Conservation (phyloP, 768 basidiomycete genomes). For the Collybia nuda region DNA sequence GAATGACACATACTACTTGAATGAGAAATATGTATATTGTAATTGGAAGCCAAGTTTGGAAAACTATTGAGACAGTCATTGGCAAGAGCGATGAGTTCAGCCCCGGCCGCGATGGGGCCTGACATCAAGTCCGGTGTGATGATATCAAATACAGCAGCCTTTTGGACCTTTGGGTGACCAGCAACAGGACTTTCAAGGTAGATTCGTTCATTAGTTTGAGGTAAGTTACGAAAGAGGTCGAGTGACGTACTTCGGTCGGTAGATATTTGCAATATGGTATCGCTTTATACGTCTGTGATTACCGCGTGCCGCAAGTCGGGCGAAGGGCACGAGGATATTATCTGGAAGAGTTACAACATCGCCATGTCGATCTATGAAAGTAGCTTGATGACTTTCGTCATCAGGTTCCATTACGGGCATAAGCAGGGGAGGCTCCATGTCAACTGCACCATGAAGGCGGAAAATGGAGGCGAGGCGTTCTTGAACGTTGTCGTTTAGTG, state of each 20-base stretch:
- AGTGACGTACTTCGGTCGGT: conserved; percentile 56
- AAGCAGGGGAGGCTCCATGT: conserved; percentile 83
- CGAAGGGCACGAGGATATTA: conserved; percentile 73
- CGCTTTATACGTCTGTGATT: conserved; percentile 75
- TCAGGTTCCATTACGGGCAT: conserved; percentile 67
- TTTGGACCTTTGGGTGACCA: conserved; percentile 72
- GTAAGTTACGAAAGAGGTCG: conserved; percentile 9
- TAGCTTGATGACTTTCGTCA: conserved; percentile 64
- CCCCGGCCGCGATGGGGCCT: conserved; percentile 68
- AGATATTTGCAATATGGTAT: conserved; percentile 76
- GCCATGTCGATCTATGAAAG: conserved; percentile 79
- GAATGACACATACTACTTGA: conserved; percentile 54
- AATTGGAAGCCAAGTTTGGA: conserved; percentile 64
- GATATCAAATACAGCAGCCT: conserved; percentile 82
- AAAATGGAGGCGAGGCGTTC: conserved; percentile 79
- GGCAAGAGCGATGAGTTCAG: conserved; percentile 71
- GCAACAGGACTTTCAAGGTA: conserved; percentile 49
- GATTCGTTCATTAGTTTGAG: conserved; percentile 2
- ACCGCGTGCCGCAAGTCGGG: conserved; percentile 75
- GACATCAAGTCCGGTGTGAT: conserved; percentile 69
- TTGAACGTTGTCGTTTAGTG: conserved; percentile 72
- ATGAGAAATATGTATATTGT: conserved; percentile 81
- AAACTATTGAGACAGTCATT: conserved; percentile 69
- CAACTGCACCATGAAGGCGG: conserved; percentile 86
- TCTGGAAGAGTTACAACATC: conserved; percentile 74